Evolutionary conservation across 2,329 filamentous ascomycete species (phyloP).

Genomic region (Ascochyta clinopodiicola): DNA sequence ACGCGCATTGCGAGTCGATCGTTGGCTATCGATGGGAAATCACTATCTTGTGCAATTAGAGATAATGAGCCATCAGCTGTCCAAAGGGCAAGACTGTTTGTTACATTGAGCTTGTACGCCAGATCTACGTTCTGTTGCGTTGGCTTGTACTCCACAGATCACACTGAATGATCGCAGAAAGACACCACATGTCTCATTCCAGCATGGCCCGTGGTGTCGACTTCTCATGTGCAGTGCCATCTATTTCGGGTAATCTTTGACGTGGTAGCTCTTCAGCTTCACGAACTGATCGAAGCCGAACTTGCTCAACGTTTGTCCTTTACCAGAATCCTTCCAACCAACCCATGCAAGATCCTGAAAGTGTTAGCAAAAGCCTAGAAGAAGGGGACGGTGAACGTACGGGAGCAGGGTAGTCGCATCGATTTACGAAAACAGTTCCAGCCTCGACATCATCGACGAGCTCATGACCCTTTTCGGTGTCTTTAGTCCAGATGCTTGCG

Average conservation of each 20-base stretch:
- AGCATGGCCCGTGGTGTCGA: conserved; percentile 18
- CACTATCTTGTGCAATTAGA: not conserved
- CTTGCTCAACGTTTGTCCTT: conserved; percentile 84
- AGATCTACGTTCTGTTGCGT: not conserved
- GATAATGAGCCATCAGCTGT: not conserved
- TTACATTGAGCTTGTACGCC: not conserved
- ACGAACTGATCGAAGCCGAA: conserved; percentile 96
- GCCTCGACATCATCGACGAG: conserved; percentile 84
- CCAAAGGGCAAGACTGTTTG: not conserved
- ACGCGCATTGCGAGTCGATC: conserved; percentile 11
- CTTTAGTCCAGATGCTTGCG: conserved; percentile 97
- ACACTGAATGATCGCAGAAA: conserved; percentile 18
- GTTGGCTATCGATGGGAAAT: not conserved
- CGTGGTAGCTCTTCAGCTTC: conserved; percentile 93
- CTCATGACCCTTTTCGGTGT: conserved; percentile 75
- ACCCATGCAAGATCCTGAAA: conserved; percentile 89
- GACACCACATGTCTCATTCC: conserved; percentile 22
- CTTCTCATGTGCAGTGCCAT: conserved; percentile 16
- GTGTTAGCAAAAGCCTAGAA: conserved; percentile 17
- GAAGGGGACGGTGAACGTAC: conserved; percentile 62
- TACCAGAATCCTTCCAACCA: conserved; percentile 96
- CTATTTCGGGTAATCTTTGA: conserved; percentile 77
- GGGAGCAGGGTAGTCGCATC: conserved; percentile 89
- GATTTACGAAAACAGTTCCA: conserved; percentile 94
- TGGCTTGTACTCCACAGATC: not conserved